Evolutionary conservation across 2,329 filamentous ascomycete genomes (phyloP).

Genomic region (Akanthomyces lecanii): DNA sequence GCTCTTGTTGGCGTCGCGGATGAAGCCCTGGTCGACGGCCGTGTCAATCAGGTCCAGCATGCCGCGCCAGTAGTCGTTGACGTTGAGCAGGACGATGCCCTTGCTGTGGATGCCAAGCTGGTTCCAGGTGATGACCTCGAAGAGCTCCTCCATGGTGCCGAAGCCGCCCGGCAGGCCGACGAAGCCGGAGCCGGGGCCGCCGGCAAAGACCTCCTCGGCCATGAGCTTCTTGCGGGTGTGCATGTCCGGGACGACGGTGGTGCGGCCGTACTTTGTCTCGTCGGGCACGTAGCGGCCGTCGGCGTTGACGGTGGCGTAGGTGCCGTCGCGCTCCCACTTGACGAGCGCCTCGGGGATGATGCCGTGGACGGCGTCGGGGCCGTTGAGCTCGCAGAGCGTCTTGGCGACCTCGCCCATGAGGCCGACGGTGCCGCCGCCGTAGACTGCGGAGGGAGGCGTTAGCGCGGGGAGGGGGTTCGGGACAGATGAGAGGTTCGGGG

Average conservation of each 20-base stretch:
- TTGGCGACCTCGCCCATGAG: conserved; percentile 93
- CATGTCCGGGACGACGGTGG: conserved; percentile 91
- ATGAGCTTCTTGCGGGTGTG: conserved; percentile 93
- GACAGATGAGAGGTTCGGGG: not conserved
- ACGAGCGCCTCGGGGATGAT: conserved; percentile 88
- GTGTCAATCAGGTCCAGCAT: conserved; percentile 76
- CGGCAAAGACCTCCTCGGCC: conserved; percentile 79
- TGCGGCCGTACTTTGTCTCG: conserved; percentile 67
- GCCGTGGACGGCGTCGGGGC: conserved; percentile 80
- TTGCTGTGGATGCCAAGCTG: conserved; percentile 86
- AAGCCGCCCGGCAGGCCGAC: conserved; percentile 86
- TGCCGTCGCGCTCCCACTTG: conserved; percentile 66
- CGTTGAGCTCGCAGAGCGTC: conserved; percentile 77
- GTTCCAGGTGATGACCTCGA: conserved; percentile 91
- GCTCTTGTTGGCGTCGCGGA: conserved; percentile 62
- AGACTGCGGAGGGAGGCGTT: conserved; percentile 51
- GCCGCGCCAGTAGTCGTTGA: conserved; percentile 89
- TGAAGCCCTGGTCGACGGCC: conserved; percentile 72
- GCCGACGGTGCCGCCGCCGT: conserved; percentile 90
- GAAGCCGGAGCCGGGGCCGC: conserved; percentile 81
- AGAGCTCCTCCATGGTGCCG: conserved; percentile 93
- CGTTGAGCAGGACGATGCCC: conserved; percentile 77
- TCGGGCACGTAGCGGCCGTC: conserved; percentile 58
- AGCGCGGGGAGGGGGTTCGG: not conserved
- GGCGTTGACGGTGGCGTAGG: conserved; percentile 42